A percentile compares a stretch with the other conserved stretches of the same genome.
These are phyloP conservation scores for Albizia julibrissin DNA, from an alignment of 306 rosid genomes.

Conservation along the genomic window DNA sequence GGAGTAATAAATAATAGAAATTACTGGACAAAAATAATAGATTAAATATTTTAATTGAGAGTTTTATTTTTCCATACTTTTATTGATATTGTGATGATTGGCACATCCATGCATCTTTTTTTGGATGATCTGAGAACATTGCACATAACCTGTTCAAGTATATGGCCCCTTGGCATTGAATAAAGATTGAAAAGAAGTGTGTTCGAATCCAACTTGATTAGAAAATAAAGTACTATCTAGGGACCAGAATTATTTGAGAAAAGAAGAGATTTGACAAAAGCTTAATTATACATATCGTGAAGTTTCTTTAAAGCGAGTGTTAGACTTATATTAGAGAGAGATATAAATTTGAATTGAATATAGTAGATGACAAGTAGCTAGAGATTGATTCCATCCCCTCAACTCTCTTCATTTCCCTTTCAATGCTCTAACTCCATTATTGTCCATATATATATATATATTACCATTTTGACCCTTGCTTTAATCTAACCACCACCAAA, in stretches of 20 bases:
- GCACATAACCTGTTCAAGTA: slow-evolving; percentile 14
- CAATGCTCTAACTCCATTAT: slow-evolving; percentile 49
- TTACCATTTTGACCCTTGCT: slow-evolving; percentile 49
- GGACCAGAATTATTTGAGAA: not conserved
- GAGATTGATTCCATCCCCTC: slow-evolving; percentile 50
- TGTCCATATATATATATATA: slow-evolving; percentile 14
- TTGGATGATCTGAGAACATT: slow-evolving; percentile 27
- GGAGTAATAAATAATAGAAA: not conserved
- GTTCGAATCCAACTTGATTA: not conserved
- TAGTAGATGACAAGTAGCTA: slow-evolving; percentile 53
- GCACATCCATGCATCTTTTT: slow-evolving; percentile 35
- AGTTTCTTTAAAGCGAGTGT: slow-evolving; percentile 38
- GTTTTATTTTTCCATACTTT: not conserved
- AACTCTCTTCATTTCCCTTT: slow-evolving; percentile 43
- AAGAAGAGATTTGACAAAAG: slow-evolving; percentile 32
- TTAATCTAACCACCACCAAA: slow-evolving; percentile 49
- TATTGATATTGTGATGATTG: slow-evolving; percentile 1
- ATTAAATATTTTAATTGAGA: not conserved
- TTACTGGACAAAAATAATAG: no score
- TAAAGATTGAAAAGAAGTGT: not conserved
- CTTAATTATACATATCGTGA: not conserved
- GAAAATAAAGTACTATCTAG: not conserved
- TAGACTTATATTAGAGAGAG: slow-evolving; percentile 1
- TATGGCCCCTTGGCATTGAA: slow-evolving; percentile 28
- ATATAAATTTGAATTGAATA: slow-evolving; percentile 34